Evolutionary conservation across 257 asterid genomes (phyloP).

Genomic region (Hygrophila difformis): DNA sequence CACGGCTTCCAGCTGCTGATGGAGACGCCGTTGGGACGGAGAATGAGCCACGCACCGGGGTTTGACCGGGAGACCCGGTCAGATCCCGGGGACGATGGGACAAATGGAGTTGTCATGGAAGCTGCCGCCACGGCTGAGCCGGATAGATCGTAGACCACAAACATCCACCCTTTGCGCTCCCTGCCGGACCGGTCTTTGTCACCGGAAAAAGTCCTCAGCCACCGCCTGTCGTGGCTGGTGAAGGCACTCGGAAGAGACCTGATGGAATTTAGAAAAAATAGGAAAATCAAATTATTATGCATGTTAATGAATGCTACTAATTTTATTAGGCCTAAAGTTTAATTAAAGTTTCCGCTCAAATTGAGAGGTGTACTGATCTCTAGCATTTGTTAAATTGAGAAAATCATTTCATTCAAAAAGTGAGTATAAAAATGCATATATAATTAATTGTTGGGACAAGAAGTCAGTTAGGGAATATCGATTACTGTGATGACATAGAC

Average conservation of each 20-base stretch:
- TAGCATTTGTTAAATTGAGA: too few relatives aligned
- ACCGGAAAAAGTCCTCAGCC: conserved; percentile 53
- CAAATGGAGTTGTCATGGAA: conserved; percentile 86
- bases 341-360: too few relatives aligned
- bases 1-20: conserved; percentile 90
- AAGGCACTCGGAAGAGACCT: conserved; percentile 72
- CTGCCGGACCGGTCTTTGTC: conserved; percentile 39
- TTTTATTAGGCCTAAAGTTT: too few relatives aligned
- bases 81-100: conserved; percentile 66
- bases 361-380: too few relatives aligned
- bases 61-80: conserved; percentile 81
- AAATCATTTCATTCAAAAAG: too few relatives aligned
- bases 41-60: conserved; percentile 89
- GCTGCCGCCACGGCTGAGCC: conserved; percentile 96
- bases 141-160: conserved; percentile 62
- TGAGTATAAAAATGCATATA: not conserved
- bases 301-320: too few relatives aligned
- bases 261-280: conserved; percentile 8
- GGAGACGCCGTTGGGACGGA: conserved; percentile 59
- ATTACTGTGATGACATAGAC: too few relatives aligned
- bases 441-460: not conserved
- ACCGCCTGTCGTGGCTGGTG: conserved; percentile 40
- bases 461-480: conserved; percentile 16
- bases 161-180: conserved; percentile 85
- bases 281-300: too few relatives aligned